Base-by-base conservation (phyloP, 148 eudicot species). In the Diospyros lotus region DNA sequence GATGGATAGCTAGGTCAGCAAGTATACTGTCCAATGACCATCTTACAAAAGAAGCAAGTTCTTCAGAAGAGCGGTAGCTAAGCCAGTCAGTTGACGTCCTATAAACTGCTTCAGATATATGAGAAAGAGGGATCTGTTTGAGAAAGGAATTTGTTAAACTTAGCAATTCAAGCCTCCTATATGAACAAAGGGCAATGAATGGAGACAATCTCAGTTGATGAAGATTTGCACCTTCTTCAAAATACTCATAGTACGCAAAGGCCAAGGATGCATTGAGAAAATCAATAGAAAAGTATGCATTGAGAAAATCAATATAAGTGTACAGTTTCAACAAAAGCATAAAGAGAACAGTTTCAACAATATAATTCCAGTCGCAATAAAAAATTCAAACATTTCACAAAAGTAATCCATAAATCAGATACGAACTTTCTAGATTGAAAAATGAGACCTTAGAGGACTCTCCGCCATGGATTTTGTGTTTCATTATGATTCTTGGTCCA, bases 61-160 rank as follows among this genome's bases (percentile, higher is more conserved):
- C 86, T 46, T 84, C 88, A 44, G 58, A 17, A 2, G 93, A 84
- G 38, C 76, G 85, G 11, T 80, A 80, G 76, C 70, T 79, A 70
- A 89, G 80, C 93, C 93, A 89, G 44, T 89, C 88, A 71, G 83
- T 77, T 63, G 91, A 85, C 68, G 81, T 75, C 85, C 81, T 87
- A 80, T 87, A 86, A 71, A 87, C 89, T 62, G 85, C 73, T 54
- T 77, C 88, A 50, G 89, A 71, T 55, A 89, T 78, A 78, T 87
- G 86, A 77, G 81, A 82, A 65, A 89, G 71, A 56, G 93, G 93
- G 61, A 87, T 80, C 93, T 89, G 81, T 70, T 84, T 50, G 17
- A 69, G 41, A 77, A 48, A 4, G 50, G 38, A 8, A 12, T 44
- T n/a, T 17, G 12, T 5, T 10, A 38, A 28, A 48, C 67, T 53